Evolutionary conservation across 805 yeast species (phyloP), one percentile per base, ranked within the genome.

Genomic region (Candida xiaguanensis): DNA sequence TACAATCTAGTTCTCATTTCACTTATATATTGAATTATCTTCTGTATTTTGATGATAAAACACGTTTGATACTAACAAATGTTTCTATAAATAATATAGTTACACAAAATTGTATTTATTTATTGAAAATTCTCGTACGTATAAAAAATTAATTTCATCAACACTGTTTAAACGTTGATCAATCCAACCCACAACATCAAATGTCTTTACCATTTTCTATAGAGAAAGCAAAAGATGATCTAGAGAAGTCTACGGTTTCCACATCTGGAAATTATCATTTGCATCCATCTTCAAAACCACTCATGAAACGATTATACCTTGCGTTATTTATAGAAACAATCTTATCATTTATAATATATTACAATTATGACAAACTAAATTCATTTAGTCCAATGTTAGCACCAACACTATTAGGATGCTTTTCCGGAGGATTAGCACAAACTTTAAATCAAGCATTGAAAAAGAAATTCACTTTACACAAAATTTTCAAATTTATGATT

Each of bases 401-500:
- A 2, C 70, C 72, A 4, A 44, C 66, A 4, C 47, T 66, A 11
- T 47, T 68, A 38, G 72, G 74, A 2, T 56, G 67, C 8, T 52
- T 59, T 1, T 59, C 72, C 1, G 72, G 71, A 2, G 68, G 66
- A 16, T 51, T 67, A 39, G 74, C 73, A 2, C 73, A 67, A 49
- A 61, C 71, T 3, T 34, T 64, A 3, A 66, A 59, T 45, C 74
- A 68, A 48, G 55, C 53, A 39, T 42, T 46, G 35, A 63, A 57
- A 41, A 53, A 48, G 26, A 67, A 63, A 42, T 56, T 59, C 40
- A 58, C 58, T 17, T 43, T 58, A 6, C 55, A 54, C 40, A 52
- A 59, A 25, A 54, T 51, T 36, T 45, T 63, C 39, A 80, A 80
- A 49, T 80, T 80, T 46, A 51, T 67, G 41, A 52, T 72, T 2